Percentiles rank a stretch among this genome's conserved stretches.
Conservation (phyloP, 2,329 filamentous ascomycete species). For the Aspergillus sojae region DNA sequence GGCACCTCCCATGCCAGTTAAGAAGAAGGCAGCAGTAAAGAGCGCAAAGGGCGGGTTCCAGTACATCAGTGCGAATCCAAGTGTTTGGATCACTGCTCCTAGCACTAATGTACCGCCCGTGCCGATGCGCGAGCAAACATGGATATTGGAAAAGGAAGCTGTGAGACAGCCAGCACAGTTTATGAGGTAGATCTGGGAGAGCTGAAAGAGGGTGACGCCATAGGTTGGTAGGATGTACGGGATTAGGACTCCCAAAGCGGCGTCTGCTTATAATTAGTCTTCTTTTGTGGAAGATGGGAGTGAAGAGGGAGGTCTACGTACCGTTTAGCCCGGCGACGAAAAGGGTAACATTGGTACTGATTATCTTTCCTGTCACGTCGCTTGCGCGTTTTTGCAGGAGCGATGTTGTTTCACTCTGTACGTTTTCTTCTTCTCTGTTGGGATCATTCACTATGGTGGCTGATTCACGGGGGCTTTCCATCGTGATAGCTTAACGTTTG, state of each 20-base stretch:
- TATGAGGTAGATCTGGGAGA: constrained; percentile 27
- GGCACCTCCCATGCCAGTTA: constrained; percentile 24
- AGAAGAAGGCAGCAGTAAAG: constrained; percentile 25
- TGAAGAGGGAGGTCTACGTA: background rate
- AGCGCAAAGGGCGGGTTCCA: constrained; percentile 25
- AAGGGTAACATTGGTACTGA: constrained; percentile 24
- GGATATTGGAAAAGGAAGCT: constrained; percentile 28
- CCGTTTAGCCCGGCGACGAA: constrained; percentile 25
- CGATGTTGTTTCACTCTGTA: background rate
- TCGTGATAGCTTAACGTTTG: background rate
- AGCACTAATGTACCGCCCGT: constrained; percentile 28
- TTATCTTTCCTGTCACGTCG: constrained; percentile 21
- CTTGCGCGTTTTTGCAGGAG: constrained; percentile 15
- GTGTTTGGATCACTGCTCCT: constrained; percentile 21
- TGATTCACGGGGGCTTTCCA: background rate
- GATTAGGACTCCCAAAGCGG: constrained; percentile 25
- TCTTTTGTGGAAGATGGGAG: no score
- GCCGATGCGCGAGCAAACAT: constrained; percentile 26
- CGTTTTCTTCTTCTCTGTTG: background rate
- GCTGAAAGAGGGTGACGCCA: constrained; percentile 21
- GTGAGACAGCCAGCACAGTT: constrained; percentile 25
- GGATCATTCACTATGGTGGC: background rate
- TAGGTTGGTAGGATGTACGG: constrained; percentile 28
- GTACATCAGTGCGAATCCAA: constrained; percentile 26
- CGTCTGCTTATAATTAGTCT: constrained; percentile 15